A percentile compares a stretch with the other conserved stretches of the same genome.
Evolutionary conservation across 2,329 filamentous ascomycete genomes (phyloP).

Genomic region (Colletotrichum sp.): DNA sequence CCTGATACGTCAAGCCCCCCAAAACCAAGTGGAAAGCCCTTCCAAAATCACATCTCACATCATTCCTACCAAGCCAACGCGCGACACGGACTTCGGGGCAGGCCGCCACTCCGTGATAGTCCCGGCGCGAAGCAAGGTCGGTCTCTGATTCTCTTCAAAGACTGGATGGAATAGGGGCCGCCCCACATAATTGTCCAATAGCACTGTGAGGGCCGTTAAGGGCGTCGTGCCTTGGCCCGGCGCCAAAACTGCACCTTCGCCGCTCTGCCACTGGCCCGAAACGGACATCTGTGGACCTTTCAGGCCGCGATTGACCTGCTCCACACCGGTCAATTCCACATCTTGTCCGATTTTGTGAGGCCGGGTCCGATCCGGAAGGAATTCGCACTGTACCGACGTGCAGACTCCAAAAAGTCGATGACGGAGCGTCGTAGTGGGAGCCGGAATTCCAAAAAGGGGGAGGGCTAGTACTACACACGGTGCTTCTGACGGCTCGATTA

Average conservation of each 20-base stretch:
- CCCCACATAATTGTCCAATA: slow-evolving; percentile 8
- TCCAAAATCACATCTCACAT: background rate
- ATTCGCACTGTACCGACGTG: background rate
- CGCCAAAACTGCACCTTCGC: background rate
- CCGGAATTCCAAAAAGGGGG: background rate
- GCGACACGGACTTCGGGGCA: background rate
- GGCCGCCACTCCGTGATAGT: background rate
- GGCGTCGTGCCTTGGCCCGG: background rate
- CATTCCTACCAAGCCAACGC: fast-evolving
- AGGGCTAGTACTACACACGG: fast-evolving
- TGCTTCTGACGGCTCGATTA: background rate
- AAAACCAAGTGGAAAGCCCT: fast-evolving
- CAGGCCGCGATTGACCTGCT: background rate
- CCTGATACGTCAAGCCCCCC: background rate
- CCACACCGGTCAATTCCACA: background rate
- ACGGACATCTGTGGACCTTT: background rate
- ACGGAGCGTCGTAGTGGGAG: background rate
- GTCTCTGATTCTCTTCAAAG: background rate
- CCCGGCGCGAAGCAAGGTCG: background rate
- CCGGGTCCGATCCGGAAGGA: background rate
- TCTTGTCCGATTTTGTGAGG: background rate
- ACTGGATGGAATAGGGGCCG: background rate
- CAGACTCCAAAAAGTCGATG: background rate
- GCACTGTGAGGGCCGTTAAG: background rate
- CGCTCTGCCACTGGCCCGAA: background rate